These are phyloP conservation scores for Parietichytrium sp. DNA, from an alignment of 108 stramenopile genomes.

Conservation along the genomic window DNA sequence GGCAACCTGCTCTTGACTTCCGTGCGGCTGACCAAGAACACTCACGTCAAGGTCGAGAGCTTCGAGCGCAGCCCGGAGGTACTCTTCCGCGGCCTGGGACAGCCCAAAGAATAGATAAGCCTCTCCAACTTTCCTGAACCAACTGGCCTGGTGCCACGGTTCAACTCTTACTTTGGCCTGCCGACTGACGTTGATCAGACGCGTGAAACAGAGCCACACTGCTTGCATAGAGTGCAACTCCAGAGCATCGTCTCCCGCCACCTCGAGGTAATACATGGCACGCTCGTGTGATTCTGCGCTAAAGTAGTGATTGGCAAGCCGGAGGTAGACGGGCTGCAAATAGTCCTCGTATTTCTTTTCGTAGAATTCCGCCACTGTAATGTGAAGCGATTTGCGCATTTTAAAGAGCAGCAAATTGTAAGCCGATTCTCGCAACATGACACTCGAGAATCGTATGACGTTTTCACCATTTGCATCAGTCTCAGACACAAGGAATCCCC, in stretches of 20 bases:
- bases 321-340: constrained; percentile 1
- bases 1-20: too few species aligned
- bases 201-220: background rate
- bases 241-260: constrained; percentile 13
- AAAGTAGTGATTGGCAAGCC: background rate
- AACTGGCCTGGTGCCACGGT: background rate
- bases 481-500: background rate
- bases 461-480: too few species aligned
- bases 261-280: constrained; percentile 14
- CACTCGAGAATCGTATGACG: background rate
- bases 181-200: background rate
- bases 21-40: too few species aligned
- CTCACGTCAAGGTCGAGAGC: background rate
- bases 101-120: constrained; percentile 14
- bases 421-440: constrained; percentile 30
- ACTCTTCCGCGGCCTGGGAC: background rate
- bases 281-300: background rate
- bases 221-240: background rate
- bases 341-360: background rate
- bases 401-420: background rate
- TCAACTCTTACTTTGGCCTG: background rate
- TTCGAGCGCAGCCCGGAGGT: background rate
- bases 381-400: constrained; percentile 2
- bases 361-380: background rate
- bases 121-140: constrained; percentile 16